Evolutionary conservation across 2,329 filamentous ascomycete species (phyloP).

Genomic region (Coniella lustricola): DNA sequence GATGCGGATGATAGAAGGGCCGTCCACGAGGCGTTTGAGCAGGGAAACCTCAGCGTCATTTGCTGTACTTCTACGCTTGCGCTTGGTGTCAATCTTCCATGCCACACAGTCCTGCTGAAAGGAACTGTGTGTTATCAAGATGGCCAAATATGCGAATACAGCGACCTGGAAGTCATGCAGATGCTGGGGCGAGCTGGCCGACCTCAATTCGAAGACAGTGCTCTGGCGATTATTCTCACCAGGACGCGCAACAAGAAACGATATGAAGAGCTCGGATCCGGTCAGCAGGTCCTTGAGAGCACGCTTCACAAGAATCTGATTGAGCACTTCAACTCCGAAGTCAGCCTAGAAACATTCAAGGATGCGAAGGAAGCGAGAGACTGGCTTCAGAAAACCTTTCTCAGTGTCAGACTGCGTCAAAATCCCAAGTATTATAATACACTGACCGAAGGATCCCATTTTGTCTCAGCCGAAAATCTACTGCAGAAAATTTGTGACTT

Average conservation of each 20-base stretch:
- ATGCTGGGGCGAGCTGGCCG: constrained; percentile 81
- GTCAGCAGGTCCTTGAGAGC: constrained; percentile 69
- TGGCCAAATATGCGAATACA: constrained; percentile 58
- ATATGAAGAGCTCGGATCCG: constrained; percentile 69
- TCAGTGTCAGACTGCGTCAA: constrained; percentile 64
- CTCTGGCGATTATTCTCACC: constrained; percentile 74
- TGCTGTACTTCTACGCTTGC: constrained; percentile 84
- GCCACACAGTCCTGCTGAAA: constrained; percentile 77
- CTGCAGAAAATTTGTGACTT: constrained; percentile 65
- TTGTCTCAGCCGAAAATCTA: constrained; percentile 47
- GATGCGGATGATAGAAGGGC: constrained; percentile 54
- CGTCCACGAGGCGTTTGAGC: constrained; percentile 62
- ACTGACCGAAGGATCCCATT: constrained; percentile 44
- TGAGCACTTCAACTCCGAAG: constrained; percentile 79
- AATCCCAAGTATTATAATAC: constrained; percentile 63
- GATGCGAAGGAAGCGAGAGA: constrained; percentile 57
- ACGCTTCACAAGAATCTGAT: constrained; percentile 71
- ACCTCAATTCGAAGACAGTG: constrained; percentile 73
- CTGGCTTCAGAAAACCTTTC: constrained; percentile 73
- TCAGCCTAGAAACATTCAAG: constrained; percentile 66
- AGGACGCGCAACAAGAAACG: constrained; percentile 53
- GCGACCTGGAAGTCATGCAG: constrained; percentile 81
- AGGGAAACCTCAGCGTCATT: constrained; percentile 69
- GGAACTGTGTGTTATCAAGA: constrained; percentile 64
- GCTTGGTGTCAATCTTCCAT: constrained; percentile 77